A percentile compares a stretch with the other conserved stretches of the same genome.
Conservation (phyloP, 345 rosid species). For the Salix koriyanagi region DNA sequence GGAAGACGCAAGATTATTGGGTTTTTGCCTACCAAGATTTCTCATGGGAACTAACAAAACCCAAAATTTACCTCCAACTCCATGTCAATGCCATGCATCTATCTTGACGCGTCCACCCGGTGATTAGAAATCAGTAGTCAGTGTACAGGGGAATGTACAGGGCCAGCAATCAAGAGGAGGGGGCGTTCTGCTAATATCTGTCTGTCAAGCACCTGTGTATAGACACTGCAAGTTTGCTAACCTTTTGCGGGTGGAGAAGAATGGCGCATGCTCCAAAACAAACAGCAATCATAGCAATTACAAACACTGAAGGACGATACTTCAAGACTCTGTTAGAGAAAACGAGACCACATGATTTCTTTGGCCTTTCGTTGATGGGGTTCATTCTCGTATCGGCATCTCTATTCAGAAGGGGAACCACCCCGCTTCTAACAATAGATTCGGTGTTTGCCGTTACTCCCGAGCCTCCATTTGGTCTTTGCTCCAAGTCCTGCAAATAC, state of each 20-base stretch:
- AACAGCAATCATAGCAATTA: conserved; percentile 41
- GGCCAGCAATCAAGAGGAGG: background rate
- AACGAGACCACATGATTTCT: conserved; percentile 33
- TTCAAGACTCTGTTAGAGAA: conserved; percentile 29
- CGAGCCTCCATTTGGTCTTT: conserved; percentile 19
- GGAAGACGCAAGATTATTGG: background rate
- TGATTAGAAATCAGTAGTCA: background rate
- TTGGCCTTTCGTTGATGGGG: conserved; percentile 37
- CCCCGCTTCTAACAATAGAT: conserved; percentile 27
- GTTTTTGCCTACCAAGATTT: background rate
- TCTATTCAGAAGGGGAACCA: conserved; percentile 45
- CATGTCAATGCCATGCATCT: background rate
- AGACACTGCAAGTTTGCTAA: conserved; percentile 63
- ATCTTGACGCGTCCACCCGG: background rate
- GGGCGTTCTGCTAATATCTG: background rate
- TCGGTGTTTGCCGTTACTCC: conserved; percentile 18
- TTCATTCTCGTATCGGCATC: conserved; percentile 49
- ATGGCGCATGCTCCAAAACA: conserved; percentile 72
- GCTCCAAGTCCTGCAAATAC: conserved; percentile 47
- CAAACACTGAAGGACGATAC: conserved; percentile 42
- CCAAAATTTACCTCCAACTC: background rate
- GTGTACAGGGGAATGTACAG: background rate
- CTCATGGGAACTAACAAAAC: background rate
- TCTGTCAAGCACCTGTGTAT: conserved; percentile 50
- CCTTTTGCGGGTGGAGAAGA: conserved; percentile 65